phyloP scores from a whole-genome alignment of 805 yeast species.

The Candida pseudofarinosa region DNA sequence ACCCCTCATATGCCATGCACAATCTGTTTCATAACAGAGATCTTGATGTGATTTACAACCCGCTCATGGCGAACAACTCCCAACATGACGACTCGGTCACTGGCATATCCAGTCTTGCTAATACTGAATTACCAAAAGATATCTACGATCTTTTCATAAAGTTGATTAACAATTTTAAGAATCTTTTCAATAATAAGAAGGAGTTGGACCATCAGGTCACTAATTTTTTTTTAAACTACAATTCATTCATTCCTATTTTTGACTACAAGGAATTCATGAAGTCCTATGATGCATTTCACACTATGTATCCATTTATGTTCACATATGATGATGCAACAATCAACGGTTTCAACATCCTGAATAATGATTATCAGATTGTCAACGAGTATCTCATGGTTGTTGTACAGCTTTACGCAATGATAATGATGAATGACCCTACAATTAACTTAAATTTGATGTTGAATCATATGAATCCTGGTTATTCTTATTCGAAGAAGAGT shows the following conservation, averaged over 20 bases:
- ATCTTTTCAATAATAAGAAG: slow-evolving; percentile 31
- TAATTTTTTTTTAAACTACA: slow-evolving; percentile 49
- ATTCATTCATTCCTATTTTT: slow-evolving; percentile 51
- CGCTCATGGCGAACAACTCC: slow-evolving; percentile 27
- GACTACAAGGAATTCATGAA: slow-evolving; percentile 52
- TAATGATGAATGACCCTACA: slow-evolving; percentile 48
- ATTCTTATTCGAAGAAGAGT: slow-evolving; percentile 10
- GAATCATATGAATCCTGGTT: slow-evolving; percentile 35
- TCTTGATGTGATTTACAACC: slow-evolving; percentile 37
- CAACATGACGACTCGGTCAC: slow-evolving; percentile 14
- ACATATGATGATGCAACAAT: slow-evolving; percentile 44
- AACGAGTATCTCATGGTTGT: slow-evolving; percentile 41
- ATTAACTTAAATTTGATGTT: slow-evolving; percentile 37
- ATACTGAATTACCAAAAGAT: slow-evolving; percentile 31
- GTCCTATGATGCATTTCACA: slow-evolving; percentile 45
- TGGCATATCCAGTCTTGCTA: slow-evolving; percentile 8
- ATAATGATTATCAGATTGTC: slow-evolving; percentile 39
- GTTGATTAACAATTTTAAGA: slow-evolving; percentile 41
- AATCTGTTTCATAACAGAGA: slow-evolving; percentile 35
- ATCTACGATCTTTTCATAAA: slow-evolving; percentile 42
- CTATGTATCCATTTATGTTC: slow-evolving; percentile 45
- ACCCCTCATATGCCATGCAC: slow-evolving; percentile 34
- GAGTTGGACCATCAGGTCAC: slow-evolving; percentile 45
- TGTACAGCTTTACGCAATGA: slow-evolving; percentile 49
- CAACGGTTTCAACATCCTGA: slow-evolving; percentile 46